These are phyloP conservation scores for Exophiala sideris DNA, from an alignment of 2,329 filamentous ascomycete genomes.

Conservation along the genomic window DNA sequence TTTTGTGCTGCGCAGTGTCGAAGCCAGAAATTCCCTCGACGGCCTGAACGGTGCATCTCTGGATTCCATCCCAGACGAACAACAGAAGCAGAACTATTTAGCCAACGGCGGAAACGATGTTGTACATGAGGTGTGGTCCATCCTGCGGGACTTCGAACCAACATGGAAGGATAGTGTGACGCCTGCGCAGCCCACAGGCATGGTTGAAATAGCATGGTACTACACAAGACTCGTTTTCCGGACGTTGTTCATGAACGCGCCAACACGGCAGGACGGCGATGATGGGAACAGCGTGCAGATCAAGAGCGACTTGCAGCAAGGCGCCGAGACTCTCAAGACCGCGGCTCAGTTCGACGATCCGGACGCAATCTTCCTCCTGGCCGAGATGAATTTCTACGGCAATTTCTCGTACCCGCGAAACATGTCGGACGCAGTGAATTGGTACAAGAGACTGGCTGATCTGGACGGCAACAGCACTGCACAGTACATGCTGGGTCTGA, in stretches of 20 bases:
- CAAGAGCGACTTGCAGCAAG: slow-evolving; percentile 52
- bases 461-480: slow-evolving; percentile 83
- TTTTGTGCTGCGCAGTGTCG: slow-evolving; percentile 1
- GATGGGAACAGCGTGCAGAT: slow-evolving; percentile 32
- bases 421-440: slow-evolving; percentile 71
- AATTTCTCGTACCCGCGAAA: slow-evolving; percentile 86
- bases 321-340: slow-evolving; percentile 57
- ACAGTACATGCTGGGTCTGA: slow-evolving; percentile 91
- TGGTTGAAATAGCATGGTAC: slow-evolving; percentile 56
- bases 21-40: background rate
- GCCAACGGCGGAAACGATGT: slow-evolving; percentile 24
- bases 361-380: slow-evolving; percentile 84
- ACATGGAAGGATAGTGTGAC: slow-evolving; percentile 26
- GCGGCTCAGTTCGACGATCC: slow-evolving; percentile 57
- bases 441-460: slow-evolving; percentile 75
- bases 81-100: slow-evolving; percentile 21
- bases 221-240: slow-evolving; percentile 62
- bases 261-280: slow-evolving; percentile 39
- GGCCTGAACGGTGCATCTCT: slow-evolving; percentile 1
- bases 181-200: slow-evolving; percentile 51
- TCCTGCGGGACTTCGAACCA: slow-evolving; percentile 25
- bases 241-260: slow-evolving; percentile 63
- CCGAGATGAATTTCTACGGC: slow-evolving; percentile 94
- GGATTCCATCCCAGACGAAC: slow-evolving; percentile 12
- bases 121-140: slow-evolving; percentile 27